These are phyloP conservation scores for Herpetomonas samuelpessoai DNA, from an alignment of 208 protist species.

Conservation along the genomic window DNA sequence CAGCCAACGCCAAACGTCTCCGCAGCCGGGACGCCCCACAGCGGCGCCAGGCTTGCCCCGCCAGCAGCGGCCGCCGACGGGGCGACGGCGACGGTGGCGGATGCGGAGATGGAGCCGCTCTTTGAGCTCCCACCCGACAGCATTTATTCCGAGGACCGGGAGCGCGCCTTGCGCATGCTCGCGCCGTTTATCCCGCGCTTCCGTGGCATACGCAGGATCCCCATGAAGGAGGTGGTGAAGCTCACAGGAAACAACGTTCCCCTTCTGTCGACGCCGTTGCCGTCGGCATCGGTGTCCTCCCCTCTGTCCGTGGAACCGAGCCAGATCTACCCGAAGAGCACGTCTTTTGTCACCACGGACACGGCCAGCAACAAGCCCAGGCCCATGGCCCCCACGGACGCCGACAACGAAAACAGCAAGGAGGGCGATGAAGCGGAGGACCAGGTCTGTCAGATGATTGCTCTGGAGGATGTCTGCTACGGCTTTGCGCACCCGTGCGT, in stretches of 20 bases:
- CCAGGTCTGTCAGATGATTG: conserved; percentile 55
- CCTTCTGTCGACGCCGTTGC: conserved; percentile 1
- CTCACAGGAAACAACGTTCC: conserved; percentile 4
- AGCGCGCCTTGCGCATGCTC: conserved; percentile 42
- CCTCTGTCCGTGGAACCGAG: background rate
- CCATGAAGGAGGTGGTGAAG: conserved; percentile 9
- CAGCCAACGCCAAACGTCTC: background rate
- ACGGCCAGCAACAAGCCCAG: background rate
- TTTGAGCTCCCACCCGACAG: background rate
- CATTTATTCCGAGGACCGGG: conserved; percentile 13
- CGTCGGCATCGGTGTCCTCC: conserved; percentile 7
- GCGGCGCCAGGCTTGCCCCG: too few relatives aligned
- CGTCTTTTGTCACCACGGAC: background rate
- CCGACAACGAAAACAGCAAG: conserved; percentile 9
- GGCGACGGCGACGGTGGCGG: conserved; percentile 1
- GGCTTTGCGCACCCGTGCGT: conserved; percentile 72
- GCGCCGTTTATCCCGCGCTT: conserved; percentile 74
- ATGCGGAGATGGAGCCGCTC: background rate
- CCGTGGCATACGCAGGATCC: conserved; percentile 45
- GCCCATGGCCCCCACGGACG: background rate
- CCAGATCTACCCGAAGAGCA: background rate
- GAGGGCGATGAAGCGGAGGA: background rate
- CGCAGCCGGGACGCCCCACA: background rate
- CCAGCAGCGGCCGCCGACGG: background rate
- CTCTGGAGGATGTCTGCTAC: conserved; percentile 81